Evolutionary conservation across 148 eudicot species (phyloP).

Genomic region (Diospyros lotus): DNA sequence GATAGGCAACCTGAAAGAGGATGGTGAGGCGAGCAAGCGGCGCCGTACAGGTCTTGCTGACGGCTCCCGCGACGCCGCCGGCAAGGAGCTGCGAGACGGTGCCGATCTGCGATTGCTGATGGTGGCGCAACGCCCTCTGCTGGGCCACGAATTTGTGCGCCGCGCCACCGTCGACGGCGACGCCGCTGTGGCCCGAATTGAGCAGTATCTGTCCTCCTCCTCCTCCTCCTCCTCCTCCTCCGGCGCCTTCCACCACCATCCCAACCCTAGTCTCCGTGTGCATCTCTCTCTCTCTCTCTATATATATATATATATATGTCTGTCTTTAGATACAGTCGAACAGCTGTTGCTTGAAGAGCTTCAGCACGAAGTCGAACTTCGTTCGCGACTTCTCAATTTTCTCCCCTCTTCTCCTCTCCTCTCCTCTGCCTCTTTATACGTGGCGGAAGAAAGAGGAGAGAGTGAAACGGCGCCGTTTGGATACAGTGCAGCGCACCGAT

Average conservation of each 20-base stretch:
- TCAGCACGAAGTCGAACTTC: no score
- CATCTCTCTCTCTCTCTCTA: conserved; percentile 28
- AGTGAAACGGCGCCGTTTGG: no score
- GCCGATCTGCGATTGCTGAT: conserved; percentile 58
- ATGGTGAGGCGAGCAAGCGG: conserved; percentile 73
- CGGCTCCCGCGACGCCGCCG: conserved; percentile 74
- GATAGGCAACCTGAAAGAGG: conserved; percentile 47
- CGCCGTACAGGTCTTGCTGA: conserved; percentile 76
- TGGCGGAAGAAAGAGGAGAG: no score
- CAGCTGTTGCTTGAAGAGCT: no score
- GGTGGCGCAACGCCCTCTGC: conserved; percentile 12
- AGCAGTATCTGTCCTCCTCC: conserved; percentile 46
- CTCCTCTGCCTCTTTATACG: no score
- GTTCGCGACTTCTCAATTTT: no score
- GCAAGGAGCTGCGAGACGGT: conserved; percentile 59
- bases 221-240: conserved; percentile 25
- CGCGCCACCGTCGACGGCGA: conserved; percentile 40
- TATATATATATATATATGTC: background rate
- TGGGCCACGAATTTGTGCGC: conserved; percentile 31
- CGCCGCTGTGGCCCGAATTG: conserved; percentile 33
- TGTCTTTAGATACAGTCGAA: background rate
- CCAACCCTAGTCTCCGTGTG: conserved; percentile 89
- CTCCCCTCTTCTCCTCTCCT: no score
- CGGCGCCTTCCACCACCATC: conserved; percentile 43
- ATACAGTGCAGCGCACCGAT: no score